These are phyloP conservation scores for Aureobasidium sp. DNA, from an alignment of 2,329 filamentous ascomycete genomes.

Conservation along the genomic window DNA sequence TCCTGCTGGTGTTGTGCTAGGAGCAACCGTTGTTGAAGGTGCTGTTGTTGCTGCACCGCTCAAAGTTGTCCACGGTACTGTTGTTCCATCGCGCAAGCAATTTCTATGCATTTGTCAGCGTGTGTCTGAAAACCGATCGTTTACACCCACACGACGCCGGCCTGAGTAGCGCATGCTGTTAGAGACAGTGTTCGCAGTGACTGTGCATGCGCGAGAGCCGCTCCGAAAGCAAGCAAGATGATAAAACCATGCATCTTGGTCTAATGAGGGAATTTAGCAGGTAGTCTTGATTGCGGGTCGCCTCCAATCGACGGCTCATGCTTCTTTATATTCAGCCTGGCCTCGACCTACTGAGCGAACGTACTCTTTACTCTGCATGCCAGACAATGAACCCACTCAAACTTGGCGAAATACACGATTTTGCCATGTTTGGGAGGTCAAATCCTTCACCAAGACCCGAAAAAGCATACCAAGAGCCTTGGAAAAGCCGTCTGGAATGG, in stretches of 20 bases:
- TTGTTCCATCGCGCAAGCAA: slow-evolving; percentile 4
- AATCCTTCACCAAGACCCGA: background rate
- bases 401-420: background rate
- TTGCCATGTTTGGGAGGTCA: background rate
- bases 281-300: background rate
- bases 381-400: background rate
- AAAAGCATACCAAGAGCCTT: slow-evolving; percentile 4
- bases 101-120: background rate
- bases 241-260: background rate
- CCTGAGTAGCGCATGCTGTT: slow-evolving; percentile 1
- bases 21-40: background rate
- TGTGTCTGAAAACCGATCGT: too few species aligned
- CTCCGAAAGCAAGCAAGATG: background rate
- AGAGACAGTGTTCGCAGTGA: background rate
- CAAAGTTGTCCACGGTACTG: slow-evolving; percentile 6
- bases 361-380: background rate
- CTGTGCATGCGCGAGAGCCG: background rate
- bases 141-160: too few species aligned
- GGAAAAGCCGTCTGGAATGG: background rate
- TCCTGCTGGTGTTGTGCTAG: background rate
- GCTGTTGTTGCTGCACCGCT: background rate
- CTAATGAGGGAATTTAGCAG: background rate
- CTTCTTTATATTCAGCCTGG: background rate
- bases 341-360: background rate
- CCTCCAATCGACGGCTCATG: background rate